Percentiles rank a stretch among this genome's conserved stretches.
phyloP scores from a whole-genome alignment of 2,329 filamentous ascomycete species.

The Tricladium varicosporioides region DNA sequence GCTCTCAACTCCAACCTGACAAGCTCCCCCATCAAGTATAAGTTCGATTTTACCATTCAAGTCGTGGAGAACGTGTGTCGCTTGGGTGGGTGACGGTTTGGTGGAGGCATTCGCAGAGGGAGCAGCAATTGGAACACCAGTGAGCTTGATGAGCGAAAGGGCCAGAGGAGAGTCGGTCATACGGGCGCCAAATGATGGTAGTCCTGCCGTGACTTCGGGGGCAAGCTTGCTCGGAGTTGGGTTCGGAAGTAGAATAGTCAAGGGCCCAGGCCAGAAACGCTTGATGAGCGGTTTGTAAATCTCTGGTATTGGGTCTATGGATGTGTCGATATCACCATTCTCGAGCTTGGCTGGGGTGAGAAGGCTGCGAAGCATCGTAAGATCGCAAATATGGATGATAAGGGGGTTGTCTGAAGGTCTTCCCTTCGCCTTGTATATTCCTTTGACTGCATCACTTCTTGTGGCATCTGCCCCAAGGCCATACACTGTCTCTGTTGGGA shows the following conservation, averaged over 20 bases:
- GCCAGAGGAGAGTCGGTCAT: constrained; percentile 88
- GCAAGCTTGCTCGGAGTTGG: constrained; percentile 70
- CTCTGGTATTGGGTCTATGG: constrained; percentile 27
- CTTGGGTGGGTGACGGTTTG: constrained; percentile 86
- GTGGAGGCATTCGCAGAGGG: constrained; percentile 95
- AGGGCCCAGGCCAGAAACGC: constrained; percentile 88
- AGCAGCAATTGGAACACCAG: constrained; percentile 77
- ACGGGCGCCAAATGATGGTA: constrained; percentile 82
- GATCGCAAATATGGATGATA: constrained; percentile 85
- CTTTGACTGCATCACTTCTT: constrained; percentile 74
- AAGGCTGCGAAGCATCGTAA: constrained; percentile 40
- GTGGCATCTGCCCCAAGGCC: constrained; percentile 96
- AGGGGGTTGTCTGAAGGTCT: constrained; percentile 92
- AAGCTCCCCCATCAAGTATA: constrained; percentile 86
- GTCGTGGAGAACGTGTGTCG: constrained; percentile 85
- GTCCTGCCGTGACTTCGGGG: constrained; percentile 85
- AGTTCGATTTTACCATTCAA: constrained; percentile 77
- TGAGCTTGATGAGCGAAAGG: constrained; percentile 77
- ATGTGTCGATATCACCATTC: constrained; percentile 30
- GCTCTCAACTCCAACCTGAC: constrained; percentile 88
- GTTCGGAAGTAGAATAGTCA: constrained; percentile 86
- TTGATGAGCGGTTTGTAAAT: constrained; percentile 73
- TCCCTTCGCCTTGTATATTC: constrained; percentile 91
- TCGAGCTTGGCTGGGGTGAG: constrained; percentile 13
- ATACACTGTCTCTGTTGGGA: constrained; percentile 97